These are phyloP conservation scores for Phaeosphaeria sp. DNA, from an alignment of 2,329 filamentous ascomycete genomes.

Conservation along the genomic window DNA sequence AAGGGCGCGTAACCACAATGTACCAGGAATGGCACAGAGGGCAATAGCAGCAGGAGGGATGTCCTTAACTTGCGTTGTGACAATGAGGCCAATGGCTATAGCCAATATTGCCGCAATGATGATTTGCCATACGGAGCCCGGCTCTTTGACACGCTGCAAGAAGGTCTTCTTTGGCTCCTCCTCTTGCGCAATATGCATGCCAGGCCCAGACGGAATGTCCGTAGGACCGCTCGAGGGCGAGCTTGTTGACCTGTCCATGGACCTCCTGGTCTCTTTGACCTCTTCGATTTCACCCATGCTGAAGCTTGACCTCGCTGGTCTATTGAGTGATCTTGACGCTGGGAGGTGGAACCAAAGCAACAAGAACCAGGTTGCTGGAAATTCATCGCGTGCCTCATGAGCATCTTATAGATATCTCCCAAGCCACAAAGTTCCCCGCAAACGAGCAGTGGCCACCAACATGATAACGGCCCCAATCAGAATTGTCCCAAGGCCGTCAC, in stretches of 20 bases:
- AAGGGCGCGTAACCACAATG: conserved; percentile 58
- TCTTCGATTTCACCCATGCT: conserved; percentile 28
- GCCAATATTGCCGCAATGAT: conserved; percentile 57
- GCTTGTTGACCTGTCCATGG: neutral
- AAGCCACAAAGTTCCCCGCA: conserved; percentile 6
- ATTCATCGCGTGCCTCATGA: conserved; percentile 2
- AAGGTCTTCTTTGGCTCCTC: conserved; percentile 28
- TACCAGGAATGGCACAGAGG: conserved; percentile 57
- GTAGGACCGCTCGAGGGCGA: conserved; percentile 14
- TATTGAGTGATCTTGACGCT: neutral
- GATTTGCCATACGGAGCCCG: conserved; percentile 59
- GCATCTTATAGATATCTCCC: conserved; percentile 25
- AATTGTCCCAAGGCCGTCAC: conserved; percentile 2
- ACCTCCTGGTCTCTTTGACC: conserved; percentile 17
- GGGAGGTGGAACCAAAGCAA: neutral
- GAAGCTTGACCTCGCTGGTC: neutral
- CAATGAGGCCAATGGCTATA: conserved; percentile 57
- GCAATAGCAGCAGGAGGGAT: conserved; percentile 53
- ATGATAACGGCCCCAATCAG: conserved; percentile 24
- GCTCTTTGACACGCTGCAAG: conserved; percentile 49
- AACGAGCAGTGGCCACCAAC: conserved; percentile 19
- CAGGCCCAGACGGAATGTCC: neutral
- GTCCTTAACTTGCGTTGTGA: conserved; percentile 52
- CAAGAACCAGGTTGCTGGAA: conserved; percentile 2
- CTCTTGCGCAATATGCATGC: conserved; percentile 9